Evolutionary conservation across 2,329 filamentous ascomycete species (phyloP).

Genomic region (Fusarium drepaniforme): DNA sequence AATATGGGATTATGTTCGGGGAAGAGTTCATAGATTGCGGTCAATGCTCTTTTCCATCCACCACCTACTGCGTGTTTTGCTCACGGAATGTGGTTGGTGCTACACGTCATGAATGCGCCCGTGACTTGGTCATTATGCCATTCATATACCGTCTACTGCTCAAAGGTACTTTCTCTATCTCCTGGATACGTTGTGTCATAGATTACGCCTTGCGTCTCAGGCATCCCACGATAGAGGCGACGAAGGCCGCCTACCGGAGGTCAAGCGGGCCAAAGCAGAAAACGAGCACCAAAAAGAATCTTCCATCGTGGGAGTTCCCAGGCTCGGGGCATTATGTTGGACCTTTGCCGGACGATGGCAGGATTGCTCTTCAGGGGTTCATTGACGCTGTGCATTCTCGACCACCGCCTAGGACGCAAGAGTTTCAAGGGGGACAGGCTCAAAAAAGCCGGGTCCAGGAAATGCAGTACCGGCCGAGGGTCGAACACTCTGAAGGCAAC

Average conservation of each 20-base stretch:
- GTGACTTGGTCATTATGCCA: neutral
- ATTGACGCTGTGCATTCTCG: neutral
- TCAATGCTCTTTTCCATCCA: neutral
- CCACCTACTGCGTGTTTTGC: neutral
- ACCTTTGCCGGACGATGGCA: neutral
- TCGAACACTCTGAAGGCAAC: neutral
- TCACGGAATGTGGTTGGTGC: neutral
- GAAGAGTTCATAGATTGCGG: neutral
- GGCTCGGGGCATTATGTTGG: neutral
- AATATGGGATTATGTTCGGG: neutral
- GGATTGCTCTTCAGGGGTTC: too few species aligned
- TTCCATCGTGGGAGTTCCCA: neutral
- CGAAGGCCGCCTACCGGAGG: neutral
- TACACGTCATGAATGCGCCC: neutral
- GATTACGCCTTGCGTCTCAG: neutral
- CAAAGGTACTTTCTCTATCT: neutral
- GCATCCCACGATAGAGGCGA: neutral
- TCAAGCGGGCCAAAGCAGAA: neutral
- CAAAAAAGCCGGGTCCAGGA: neutral
- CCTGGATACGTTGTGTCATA: neutral
- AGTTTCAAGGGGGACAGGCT: neutral
- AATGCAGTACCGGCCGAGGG: neutral
- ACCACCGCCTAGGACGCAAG: neutral
- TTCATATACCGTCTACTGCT: neutral
- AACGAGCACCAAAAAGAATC: neutral